Conservation (phyloP, 2,329 filamentous ascomycete genomes). For the Aspergillus brasiliensis region DNA sequence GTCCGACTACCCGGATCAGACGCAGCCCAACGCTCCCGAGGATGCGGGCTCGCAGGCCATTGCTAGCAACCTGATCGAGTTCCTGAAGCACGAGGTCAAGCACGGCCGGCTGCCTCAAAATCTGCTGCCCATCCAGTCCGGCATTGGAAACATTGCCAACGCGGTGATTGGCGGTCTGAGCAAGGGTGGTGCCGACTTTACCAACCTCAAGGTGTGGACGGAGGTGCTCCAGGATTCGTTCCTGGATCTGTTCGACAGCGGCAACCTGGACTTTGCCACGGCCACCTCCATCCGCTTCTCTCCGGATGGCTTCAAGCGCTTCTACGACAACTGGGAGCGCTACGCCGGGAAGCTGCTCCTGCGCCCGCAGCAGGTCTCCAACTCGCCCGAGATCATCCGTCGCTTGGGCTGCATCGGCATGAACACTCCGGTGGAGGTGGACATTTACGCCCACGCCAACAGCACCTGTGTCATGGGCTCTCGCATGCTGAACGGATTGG, state of each 20-base stretch:
- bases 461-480: slow-evolving; percentile 85
- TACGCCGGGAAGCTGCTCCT: slow-evolving; percentile 83
- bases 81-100: slow-evolving; percentile 80
- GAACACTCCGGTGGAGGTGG: slow-evolving; percentile 93
- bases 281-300: slow-evolving; percentile 90
- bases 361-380: slow-evolving; percentile 84
- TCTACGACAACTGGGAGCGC: slow-evolving; percentile 80
- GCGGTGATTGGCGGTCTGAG: slow-evolving; percentile 83
- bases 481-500: slow-evolving; percentile 84
- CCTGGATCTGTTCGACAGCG: slow-evolving; percentile 87
- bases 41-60: slow-evolving; percentile 74
- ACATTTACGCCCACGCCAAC: slow-evolving; percentile 94
- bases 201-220: slow-evolving; percentile 88
- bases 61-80: slow-evolving; percentile 78
- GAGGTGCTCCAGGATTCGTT: slow-evolving; percentile 92
- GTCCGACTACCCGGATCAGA: slow-evolving; percentile 78
- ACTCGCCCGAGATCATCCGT: slow-evolving; percentile 87
- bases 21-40: slow-evolving; percentile 72
- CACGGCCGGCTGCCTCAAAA: slow-evolving; percentile 75
- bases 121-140: slow-evolving; percentile 79
- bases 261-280: slow-evolving; percentile 84
- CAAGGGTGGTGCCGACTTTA: slow-evolving; percentile 73
- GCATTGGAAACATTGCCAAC: slow-evolving; percentile 92
- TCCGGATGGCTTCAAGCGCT: slow-evolving; percentile 85
- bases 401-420: slow-evolving; percentile 86